Evolutionary conservation across 345 rosid genomes (phyloP), one percentile per base, ranked within the genome.

Genomic region (Xanthoceras sorbifolium): DNA sequence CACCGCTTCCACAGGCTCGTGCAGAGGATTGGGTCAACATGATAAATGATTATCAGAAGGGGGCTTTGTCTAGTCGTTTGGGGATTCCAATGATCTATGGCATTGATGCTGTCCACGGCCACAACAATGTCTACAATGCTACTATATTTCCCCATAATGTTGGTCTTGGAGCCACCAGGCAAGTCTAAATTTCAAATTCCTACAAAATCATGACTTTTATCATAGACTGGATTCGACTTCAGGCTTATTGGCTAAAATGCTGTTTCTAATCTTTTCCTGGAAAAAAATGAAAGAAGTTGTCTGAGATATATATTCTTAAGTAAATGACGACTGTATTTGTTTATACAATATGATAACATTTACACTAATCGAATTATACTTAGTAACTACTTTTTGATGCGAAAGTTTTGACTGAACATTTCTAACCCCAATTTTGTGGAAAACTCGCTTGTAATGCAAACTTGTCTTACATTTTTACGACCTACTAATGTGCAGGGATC

Each of bases 31-130:
- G 98, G 98, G 82, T 93, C 34, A 81, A 86, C 70, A 93, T 93
- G 98, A 73, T 93, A 60, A 93, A 93, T 79, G 86, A 40, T 36
- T 87, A 83, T 74, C 97, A 93, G 69, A 90, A 87, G 25, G 96
- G 90, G 50, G 85, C 98, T 75, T 66, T 93, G 64, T 83, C 90
- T 12, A 91, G 87, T 73, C 92, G 97, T 67, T 87, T 93, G 78
- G 96, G 96, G 0, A 95, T 93, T 78, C 99, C 99, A 34, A 85
- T 91, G 92, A 90, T 95, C 29, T 93, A 95, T 79, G 98, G 98
- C 55, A 93, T 94, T 73, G 98, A 92, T 84, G 97, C 97, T 28
- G 93, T 94, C 77, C 98, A 94, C 64, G 98, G 98, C 28, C 97
- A 94, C 86, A 91, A 93, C 82, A 94, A 93, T 81, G 93, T 93